Conservation (phyloP, 352 stramenopile species). For the Thalassiosira mediterranea region DNA sequence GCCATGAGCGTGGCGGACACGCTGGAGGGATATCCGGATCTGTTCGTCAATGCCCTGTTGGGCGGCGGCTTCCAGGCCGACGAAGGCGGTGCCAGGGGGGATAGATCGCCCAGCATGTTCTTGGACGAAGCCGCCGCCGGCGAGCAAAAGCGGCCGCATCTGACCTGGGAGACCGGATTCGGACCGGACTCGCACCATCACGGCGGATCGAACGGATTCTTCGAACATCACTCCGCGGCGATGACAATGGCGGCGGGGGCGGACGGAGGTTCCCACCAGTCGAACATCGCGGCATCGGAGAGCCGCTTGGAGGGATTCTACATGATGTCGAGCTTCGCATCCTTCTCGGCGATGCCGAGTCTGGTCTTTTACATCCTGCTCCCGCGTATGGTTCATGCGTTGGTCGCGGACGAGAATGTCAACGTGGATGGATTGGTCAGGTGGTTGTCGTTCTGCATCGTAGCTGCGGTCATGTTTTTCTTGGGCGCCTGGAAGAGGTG, state of each 20-base stretch:
- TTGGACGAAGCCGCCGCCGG: background rate
- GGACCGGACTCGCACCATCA: too few species aligned
- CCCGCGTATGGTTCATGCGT: constrained; percentile 4
- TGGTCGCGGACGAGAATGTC: background rate
- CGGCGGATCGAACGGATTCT: background rate
- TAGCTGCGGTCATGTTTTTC: constrained; percentile 49
- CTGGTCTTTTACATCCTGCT: constrained; percentile 46
- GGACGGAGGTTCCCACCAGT: constrained; percentile 23
- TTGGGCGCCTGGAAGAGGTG: constrained; percentile 72
- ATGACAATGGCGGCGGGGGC: constrained; percentile 14
- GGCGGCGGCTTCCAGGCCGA: constrained; percentile 54
- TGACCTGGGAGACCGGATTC: too few species aligned
- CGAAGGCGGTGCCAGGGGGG: background rate
- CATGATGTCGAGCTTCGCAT: constrained; percentile 68
- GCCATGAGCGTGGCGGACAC: constrained; percentile 79
- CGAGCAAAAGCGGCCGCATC: background rate
- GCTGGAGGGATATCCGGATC: constrained; percentile 76
- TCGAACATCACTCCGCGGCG: background rate
- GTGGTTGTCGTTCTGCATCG: constrained; percentile 40
- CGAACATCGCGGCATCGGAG: constrained; percentile 38
- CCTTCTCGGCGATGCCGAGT: constrained; percentile 57
- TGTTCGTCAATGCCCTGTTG: constrained; percentile 68
- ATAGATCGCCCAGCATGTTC: constrained; percentile 5
- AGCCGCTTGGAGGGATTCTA: constrained; percentile 53
- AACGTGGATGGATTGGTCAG: constrained; percentile 5